Evolutionary conservation across 306 rosid species (phyloP), one percentile per base, ranked within the genome.

Genomic region (Hylodesmum podocarpum): DNA sequence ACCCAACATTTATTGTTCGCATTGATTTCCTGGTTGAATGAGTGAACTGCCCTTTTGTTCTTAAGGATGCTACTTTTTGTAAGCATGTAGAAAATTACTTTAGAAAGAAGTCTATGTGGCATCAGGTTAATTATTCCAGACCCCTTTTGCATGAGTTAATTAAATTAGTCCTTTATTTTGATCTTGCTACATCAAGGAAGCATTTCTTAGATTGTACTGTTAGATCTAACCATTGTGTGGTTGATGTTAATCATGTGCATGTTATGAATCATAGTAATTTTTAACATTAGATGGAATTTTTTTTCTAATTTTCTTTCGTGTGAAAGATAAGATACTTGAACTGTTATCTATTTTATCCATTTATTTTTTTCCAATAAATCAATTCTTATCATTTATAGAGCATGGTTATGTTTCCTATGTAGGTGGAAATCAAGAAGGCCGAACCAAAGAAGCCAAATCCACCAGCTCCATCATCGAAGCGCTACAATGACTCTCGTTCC

Each of bases 381-480:
- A 31, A 79, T 58, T 62, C 25, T 40, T 41, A 11, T 36, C 40
- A 46, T 16, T 5, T 53, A 54, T 41, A 25, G 66, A 57, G 28
- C 49, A 15, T 25, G 37, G n/a, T 16, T 4, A 43, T 41, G 27
- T 80, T 66, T 62, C 62, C 61, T 75, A 73, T 81, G 69, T 84
- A 95, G 99, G 99, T 95, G 84, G 99, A 95, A 82, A 92, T 92
- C 63, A 95, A 95, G 81, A 92, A 92, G 84, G 99, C 99, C 4
- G 99, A 95, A 77, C 99, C 99, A 2, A 92, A 91, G 84, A 95
- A 95, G 85, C 82, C 96, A 29, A 90, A 88, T 80, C 82, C 90
- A 63, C 91, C 95, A n/a, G 88, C 89, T 25, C 76, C 97, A 49
- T 84, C 97, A 18, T 88, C 97, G 29, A 92, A 87, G 79, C 95